Percentiles rank a stretch among this genome's conserved stretches.
Evolutionary conservation across 2,329 filamentous ascomycete species (phyloP).

Genomic region (Xylaria sp.): DNA sequence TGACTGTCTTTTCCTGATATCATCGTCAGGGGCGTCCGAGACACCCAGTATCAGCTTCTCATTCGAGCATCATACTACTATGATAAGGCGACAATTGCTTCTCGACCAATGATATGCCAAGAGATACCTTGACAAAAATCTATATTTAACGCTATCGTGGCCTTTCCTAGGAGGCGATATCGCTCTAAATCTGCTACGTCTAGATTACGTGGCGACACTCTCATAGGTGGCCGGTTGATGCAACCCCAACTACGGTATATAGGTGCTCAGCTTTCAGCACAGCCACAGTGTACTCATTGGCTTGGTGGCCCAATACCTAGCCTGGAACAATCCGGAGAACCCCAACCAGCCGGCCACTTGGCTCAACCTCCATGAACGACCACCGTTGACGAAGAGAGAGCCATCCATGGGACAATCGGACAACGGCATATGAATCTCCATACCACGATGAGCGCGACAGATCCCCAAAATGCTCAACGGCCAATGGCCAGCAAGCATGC

Average conservation of each 20-base stretch:
- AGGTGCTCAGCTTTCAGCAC: constrained; percentile 10
- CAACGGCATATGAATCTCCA: not conserved
- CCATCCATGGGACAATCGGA: not conserved
- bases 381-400: constrained; percentile 5
- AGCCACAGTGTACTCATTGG: constrained; percentile 12
- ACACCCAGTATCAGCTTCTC: not conserved
- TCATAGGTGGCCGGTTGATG: constrained; percentile 20
- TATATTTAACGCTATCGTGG: constrained; percentile 20
- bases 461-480: no score
- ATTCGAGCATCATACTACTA: constrained; percentile 4
- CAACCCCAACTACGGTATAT: not conserved
- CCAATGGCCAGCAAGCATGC: no score
- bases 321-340: not conserved
- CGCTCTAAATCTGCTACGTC: not conserved
- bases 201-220: not conserved
- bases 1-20: not conserved
- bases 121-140: not conserved
- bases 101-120: constrained; percentile 2
- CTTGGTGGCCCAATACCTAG: not conserved
- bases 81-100: not conserved
- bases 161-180: constrained; percentile 1
- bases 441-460: no score
- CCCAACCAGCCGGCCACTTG: constrained; percentile 10
- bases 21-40: not conserved
- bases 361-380: not conserved